Percentiles rank a stretch among this genome's conserved stretches.
Evolutionary conservation across 1,284 basidiomycete genomes (phyloP).

Genomic region (Sutorius eximius): DNA sequence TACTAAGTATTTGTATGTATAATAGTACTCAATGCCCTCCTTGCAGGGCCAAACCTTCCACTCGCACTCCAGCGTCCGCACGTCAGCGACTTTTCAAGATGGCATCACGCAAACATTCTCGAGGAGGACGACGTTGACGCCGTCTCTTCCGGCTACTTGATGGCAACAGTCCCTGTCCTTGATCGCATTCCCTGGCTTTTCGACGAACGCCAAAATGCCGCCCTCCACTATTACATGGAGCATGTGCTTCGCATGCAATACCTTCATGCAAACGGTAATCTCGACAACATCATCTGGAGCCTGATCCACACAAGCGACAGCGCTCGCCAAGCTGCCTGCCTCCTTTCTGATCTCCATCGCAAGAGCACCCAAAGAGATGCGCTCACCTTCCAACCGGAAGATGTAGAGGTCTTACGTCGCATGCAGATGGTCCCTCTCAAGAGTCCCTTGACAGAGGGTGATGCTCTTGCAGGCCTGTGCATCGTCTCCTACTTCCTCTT

Average conservation of each 20-base stretch:
- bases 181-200: constrained; percentile 17
- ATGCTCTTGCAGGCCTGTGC: constrained; percentile 75
- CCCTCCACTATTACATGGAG: constrained; percentile 37
- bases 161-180: constrained; percentile 8
- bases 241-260: constrained; percentile 66
- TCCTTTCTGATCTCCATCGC: constrained; percentile 41
- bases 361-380: constrained; percentile 23
- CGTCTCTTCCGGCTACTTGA: constrained; percentile 26
- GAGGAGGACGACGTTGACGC: constrained; percentile 16
- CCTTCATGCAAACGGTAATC: constrained; percentile 56
- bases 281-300: constrained; percentile 50
- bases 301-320: constrained; percentile 38
- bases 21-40: constrained; percentile 69
- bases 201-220: constrained; percentile 19
- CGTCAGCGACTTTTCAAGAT: constrained; percentile 31
- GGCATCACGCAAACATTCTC: constrained; percentile 10
- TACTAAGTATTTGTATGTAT: constrained; percentile 57
- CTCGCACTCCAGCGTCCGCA: constrained; percentile 31
- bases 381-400: constrained; percentile 28
- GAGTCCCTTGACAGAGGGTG: constrained; percentile 48
- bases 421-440: constrained; percentile 29
- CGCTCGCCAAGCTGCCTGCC: constrained; percentile 56
- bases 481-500: constrained; percentile 74
- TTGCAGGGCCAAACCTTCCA: constrained; percentile 44
- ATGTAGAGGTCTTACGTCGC: constrained; percentile 28